These are phyloP conservation scores for Exsudoporus frostii DNA, from an alignment of 768 basidiomycete genomes.

Conservation along the genomic window DNA sequence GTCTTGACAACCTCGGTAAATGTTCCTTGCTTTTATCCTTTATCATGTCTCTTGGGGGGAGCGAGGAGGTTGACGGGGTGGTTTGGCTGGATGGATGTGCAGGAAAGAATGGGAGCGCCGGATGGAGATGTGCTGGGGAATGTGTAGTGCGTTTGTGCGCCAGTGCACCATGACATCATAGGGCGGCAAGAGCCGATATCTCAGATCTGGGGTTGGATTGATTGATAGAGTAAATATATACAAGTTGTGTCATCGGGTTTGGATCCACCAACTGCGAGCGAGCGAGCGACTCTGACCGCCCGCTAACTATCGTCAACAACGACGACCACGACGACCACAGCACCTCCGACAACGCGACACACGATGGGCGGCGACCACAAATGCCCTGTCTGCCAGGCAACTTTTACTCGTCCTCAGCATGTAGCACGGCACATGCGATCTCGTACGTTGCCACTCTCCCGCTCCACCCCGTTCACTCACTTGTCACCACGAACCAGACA, in stretches of 20 bases:
- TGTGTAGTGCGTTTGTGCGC: neutral
- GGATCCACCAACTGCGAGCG: conserved; percentile 25
- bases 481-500: conserved; percentile 47
- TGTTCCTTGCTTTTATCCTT: neutral
- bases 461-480: conserved; percentile 21
- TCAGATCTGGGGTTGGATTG: conserved; percentile 33
- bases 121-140: neutral
- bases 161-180: conserved; percentile 31
- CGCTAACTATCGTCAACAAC: conserved; percentile 15
- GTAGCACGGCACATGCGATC: conserved; percentile 89
- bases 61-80: neutral
- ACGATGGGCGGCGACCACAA: conserved; percentile 80
- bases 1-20: conserved; percentile 31
- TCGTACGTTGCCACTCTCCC: conserved; percentile 51
- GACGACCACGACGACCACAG: neutral
- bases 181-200: conserved; percentile 28
- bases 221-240: conserved; percentile 36
- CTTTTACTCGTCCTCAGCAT: conserved; percentile 87
- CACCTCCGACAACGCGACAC: neutral
- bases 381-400: conserved; percentile 83
- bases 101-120: neutral
- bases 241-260: conserved; percentile 35
- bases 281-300: conserved; percentile 14
- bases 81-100: neutral
- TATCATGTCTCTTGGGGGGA: neutral